A percentile compares a stretch with the other conserved stretches of the same genome.
Evolutionary conservation across 1,284 basidiomycete genomes (phyloP).

Genomic region (Sutorius eximius): DNA sequence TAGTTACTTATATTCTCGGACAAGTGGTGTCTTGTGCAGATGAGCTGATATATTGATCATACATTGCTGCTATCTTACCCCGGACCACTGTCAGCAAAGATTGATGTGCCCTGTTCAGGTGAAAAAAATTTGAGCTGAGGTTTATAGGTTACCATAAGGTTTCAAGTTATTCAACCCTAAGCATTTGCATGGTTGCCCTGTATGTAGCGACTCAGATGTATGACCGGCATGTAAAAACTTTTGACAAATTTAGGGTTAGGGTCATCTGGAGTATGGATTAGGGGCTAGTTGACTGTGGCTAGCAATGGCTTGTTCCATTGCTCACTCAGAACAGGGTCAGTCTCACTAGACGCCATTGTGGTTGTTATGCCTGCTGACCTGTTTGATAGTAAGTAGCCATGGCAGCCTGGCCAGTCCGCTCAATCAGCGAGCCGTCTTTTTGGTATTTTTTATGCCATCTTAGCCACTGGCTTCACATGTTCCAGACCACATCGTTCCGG

Average conservation of each 20-base stretch:
- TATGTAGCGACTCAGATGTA: too few relatives aligned
- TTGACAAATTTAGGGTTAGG: too few relatives aligned
- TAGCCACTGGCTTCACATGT: neutral
- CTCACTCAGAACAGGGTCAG: neutral
- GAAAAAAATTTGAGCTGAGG: too few relatives aligned
- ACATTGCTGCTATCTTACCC: too few relatives aligned
- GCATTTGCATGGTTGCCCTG: too few relatives aligned
- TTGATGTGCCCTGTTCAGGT: too few relatives aligned
- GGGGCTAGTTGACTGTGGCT: too few relatives aligned
- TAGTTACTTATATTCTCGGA: neutral
- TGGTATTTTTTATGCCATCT: neutral
- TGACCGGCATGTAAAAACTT: too few relatives aligned
- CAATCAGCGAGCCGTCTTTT: neutral
- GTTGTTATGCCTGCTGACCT: slow-evolving; percentile 1
- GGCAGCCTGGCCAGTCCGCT: slow-evolving; percentile 2
- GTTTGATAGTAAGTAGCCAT: neutral
- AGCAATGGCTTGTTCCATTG: neutral
- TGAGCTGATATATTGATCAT: neutral
- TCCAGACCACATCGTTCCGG: neutral
- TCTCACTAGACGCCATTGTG: neutral
- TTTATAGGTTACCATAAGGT: too few relatives aligned
- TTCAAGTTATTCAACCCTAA: too few relatives aligned
- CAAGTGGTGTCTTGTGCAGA: neutral
- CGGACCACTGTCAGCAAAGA: too few relatives aligned
- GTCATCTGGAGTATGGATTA: too few relatives aligned